Percentiles rank a stretch among this genome's conserved stretches.
Evolutionary conservation across 2,329 filamentous ascomycete genomes (phyloP).

Genomic region (Diaporthe velutina): DNA sequence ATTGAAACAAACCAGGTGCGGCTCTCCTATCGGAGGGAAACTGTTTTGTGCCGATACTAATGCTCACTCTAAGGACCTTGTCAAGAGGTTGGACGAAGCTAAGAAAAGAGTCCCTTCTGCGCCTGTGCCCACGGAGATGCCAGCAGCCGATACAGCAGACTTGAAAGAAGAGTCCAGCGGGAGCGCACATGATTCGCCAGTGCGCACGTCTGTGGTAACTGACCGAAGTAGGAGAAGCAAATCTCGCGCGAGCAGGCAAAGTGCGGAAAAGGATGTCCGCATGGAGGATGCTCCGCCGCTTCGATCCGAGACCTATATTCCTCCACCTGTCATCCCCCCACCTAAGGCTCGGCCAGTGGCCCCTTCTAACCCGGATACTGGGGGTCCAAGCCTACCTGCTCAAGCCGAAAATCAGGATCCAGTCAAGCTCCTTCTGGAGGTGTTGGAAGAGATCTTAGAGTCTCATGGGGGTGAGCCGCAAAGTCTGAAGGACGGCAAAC

Average conservation of each 20-base stretch:
- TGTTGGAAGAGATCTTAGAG: constrained; percentile 45
- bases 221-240: constrained; percentile 41
- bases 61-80: constrained; percentile 42
- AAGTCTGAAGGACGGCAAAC: constrained; percentile 45
- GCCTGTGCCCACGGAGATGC: constrained; percentile 5
- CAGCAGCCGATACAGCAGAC: constrained; percentile 40
- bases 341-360: background rate
- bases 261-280: constrained; percentile 43
- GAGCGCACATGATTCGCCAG: constrained; percentile 34
- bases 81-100: constrained; percentile 31
- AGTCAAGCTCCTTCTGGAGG: constrained; percentile 35
- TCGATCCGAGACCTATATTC: constrained; percentile 37
- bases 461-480: constrained; percentile 48
- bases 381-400: background rate
- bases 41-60: constrained; percentile 15
- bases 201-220: constrained; percentile 29
- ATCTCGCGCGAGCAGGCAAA: constrained; percentile 43
- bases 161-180: constrained; percentile 39
- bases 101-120: constrained; percentile 2
- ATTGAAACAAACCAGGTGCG: constrained; percentile 42
- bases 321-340: constrained; percentile 23
- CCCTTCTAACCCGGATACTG: background rate
- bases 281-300: constrained; percentile 45
- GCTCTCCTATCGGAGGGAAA: background rate
- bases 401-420: constrained; percentile 37